A percentile compares a stretch with the other conserved stretches of the same genome.
Evolutionary conservation across 768 basidiomycete species (phyloP).

Genomic region (Chalciporus piperatus): DNA sequence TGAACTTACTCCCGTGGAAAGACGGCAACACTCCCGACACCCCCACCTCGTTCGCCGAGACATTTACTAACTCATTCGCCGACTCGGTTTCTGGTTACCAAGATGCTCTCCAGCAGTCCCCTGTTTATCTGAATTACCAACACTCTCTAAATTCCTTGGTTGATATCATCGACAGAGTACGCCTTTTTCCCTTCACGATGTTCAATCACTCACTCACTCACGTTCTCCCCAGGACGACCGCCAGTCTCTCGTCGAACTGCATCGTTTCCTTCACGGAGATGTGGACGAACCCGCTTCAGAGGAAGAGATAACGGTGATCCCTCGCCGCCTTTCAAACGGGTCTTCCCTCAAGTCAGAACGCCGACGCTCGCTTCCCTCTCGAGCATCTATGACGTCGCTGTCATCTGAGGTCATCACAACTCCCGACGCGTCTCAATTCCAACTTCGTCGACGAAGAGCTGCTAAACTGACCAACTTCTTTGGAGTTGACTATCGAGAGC

Average conservation of each 20-base stretch:
- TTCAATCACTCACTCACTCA: conserved; percentile 9
- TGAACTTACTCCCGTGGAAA: conserved; percentile 42
- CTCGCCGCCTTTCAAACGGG: conserved; percentile 32
- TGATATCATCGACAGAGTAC: conserved; percentile 76
- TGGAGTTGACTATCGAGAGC: conserved; percentile 78
- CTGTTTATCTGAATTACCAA: conserved; percentile 73
- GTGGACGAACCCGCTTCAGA: conserved; percentile 20
- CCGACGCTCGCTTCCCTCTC: conserved; percentile 65
- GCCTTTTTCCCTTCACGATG: conserved; percentile 24
- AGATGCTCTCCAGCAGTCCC: conserved; percentile 34
- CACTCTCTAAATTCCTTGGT: conserved; percentile 78
- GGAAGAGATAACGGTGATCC: conserved; percentile 13
- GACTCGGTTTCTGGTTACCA: conserved; percentile 18
- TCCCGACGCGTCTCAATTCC: conserved; percentile 49
- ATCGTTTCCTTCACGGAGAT: conserved; percentile 56
- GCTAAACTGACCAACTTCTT: conserved; percentile 88
- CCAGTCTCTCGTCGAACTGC: conserved; percentile 69
- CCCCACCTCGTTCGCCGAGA: conserved; percentile 18
- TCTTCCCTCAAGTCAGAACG: conserved; percentile 56
- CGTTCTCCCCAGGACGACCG: conserved; percentile 59
- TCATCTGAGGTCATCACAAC: conserved; percentile 46
- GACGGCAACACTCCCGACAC: conserved; percentile 14
- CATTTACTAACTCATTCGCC: conserved; percentile 20
- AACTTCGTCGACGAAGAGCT: conserved; percentile 67
- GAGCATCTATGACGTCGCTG: conserved; percentile 59